Base-by-base conservation (phyloP, 2,329 filamentous ascomycete species). In the Fusarium agapanthi region DNA sequence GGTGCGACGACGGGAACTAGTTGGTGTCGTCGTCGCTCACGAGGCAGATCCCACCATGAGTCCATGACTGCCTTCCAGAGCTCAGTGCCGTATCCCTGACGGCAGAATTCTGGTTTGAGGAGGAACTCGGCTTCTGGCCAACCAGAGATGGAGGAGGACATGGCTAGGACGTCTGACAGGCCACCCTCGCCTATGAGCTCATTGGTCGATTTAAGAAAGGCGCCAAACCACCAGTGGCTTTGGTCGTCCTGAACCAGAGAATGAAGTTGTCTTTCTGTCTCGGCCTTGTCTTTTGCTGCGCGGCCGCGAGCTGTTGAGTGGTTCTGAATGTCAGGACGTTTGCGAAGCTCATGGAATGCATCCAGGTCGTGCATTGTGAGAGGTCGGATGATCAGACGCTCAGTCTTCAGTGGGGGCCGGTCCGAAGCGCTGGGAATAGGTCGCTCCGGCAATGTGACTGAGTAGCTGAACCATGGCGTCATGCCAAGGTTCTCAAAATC, bases 381-480 rank as follows among this genome's bases (percentile, higher is more conserved):
- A 20, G 71, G 70, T 10, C 71, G 71, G 13, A 73, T 35, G 6
- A 68, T 18, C 10, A 73, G 71, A 22, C 67, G 70, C 30, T 71
- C 58, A 20, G 71, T 73, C 47, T 73, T 65, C 11, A 73, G 38
- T 9, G 61, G 32, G 22, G 61, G 18, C 64, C 71, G 70, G 6
- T 73, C 67, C 13, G 71, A 65, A 3, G 68, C 22, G 37, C 50
- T 30, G 24, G 70, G 71, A 10, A 73, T 58, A 7, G 67, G 70
- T 4, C 53, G 58, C 55, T 73, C 43, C 22, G 71, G 71, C 24
- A 72, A 41, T 16, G 71, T 74, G 15, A 74, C 72, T 6, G 64
- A 63, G 61, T 74, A 74, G 18, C 67, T 74, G 51, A 74, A 74
- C 71, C 71, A 74, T 24, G 72, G 72, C 30, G 63, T 72, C 64